These are phyloP conservation scores for Pseudogymnoascus sp. DNA, from an alignment of 2,329 filamentous ascomycete species.

Conservation along the genomic window DNA sequence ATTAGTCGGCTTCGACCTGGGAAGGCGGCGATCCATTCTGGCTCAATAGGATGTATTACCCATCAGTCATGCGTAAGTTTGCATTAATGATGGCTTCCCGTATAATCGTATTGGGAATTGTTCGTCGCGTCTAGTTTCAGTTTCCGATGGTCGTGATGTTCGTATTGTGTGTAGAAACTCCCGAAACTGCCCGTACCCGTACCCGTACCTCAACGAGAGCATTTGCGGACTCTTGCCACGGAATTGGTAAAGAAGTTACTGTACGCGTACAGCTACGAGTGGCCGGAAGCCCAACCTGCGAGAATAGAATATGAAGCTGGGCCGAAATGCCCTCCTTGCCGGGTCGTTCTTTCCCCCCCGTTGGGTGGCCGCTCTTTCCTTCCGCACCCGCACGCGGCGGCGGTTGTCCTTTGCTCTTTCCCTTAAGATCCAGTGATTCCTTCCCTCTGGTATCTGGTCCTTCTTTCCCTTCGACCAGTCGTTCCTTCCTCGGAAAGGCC, in stretches of 20 bases:
- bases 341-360: neutral
- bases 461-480: neutral
- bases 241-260: neutral
- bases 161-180: neutral
- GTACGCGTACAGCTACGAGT: neutral
- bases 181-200: neutral
- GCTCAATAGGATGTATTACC: neutral
- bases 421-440: neutral
- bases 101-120: neutral
- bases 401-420: neutral
- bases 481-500: neutral
- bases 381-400: neutral
- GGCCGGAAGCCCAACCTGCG: neutral
- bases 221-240: neutral
- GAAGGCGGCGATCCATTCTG: neutral
- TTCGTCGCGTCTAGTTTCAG: neutral
- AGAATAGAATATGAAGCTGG: neutral
- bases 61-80: neutral
- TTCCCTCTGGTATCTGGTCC: neutral
- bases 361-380: neutral
- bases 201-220: neutral
- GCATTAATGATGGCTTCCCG: conserved; percentile 2
- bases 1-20: neutral
- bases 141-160: neutral
- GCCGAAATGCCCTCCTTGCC: neutral